Base-by-base conservation (phyloP, 768 basidiomycete genomes). In the Lactarius tabidus region DNA sequence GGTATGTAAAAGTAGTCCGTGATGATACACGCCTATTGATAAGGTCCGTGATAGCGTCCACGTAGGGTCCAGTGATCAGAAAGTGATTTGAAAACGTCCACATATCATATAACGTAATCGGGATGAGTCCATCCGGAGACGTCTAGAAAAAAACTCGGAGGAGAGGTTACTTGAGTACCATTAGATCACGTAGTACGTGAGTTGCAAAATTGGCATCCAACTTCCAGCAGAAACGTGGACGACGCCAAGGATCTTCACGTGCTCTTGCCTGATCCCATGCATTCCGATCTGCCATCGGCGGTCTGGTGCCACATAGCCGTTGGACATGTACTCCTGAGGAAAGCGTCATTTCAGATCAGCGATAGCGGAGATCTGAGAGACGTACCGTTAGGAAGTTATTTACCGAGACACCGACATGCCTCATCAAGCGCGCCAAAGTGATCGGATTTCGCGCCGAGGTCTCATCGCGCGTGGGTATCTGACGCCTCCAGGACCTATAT, bases 171-270 rank as follows among this genome's bases (percentile, higher is more conserved):
- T 15, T 6, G 39, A 18, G 39, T 39, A 15, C 48, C 48, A 5
- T 43, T 35, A 62, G 7, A 58, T 2, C 18, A 66, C 38, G 29
- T 62, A 54, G 8, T 14, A 20, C 1, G 48, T 57, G 9, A 63
- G 60, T 29, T 66, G 65, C 0, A 66, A 17, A 31, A 66, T 59
- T 1, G 61, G 60, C 38, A 63, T 63, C 65, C 62, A 66, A 20
- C 31, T 43, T 1, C 62, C 65, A 3, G 56, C 38, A 5, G 65
- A 66, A 1, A 63, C 57, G 28, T 66, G 61, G 1, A 66, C 26
- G 6, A 57, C 62, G 3, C 65, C 62, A 28, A 66, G 54, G 7
- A 66, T 2, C 39, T 38, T 63, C 36, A 66, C 62, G 7, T 66
- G 28, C 9, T 6, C 10, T 12, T 41, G 61, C 14, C n/a, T 45